Percentiles rank a stretch among this genome's conserved stretches.
Evolutionary conservation across 2,329 filamentous ascomycete genomes (phyloP).

Genomic region (Pseudogymnoascus sp.): DNA sequence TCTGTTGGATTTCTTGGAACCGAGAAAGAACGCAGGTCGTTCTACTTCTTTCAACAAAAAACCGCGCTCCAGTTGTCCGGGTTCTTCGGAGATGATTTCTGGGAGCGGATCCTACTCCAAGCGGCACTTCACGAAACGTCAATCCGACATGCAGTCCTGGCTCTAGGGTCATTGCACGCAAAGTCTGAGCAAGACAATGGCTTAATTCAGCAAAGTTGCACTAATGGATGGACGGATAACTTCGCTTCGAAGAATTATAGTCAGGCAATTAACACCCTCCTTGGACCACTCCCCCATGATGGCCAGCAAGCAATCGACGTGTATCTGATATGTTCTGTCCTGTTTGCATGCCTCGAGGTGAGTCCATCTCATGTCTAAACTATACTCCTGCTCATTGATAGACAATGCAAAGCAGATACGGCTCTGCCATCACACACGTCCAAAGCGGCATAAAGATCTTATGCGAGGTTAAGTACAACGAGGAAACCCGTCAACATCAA

Average conservation of each 20-base stretch:
- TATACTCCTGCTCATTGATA: constrained; percentile 5
- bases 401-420: constrained; percentile 22
- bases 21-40: neutral
- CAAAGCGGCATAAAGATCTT: constrained; percentile 22
- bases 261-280: neutral
- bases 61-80: constrained; percentile 9
- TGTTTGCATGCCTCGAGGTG: neutral
- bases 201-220: neutral
- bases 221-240: neutral
- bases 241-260: neutral
- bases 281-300: neutral
- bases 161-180: constrained; percentile 12
- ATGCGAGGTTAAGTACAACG: constrained; percentile 18
- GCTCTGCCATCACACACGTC: constrained; percentile 20
- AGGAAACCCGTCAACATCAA: constrained; percentile 13
- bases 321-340: neutral
- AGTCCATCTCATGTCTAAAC: neutral
- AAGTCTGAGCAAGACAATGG: neutral
- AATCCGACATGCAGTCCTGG: constrained; percentile 11
- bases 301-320: neutral
- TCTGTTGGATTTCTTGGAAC: neutral
- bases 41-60: constrained; percentile 12
- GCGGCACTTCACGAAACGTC: constrained; percentile 8
- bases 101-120: constrained; percentile 13
- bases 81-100: constrained; percentile 14